These are phyloP conservation scores for Dothistroma pini DNA, from an alignment of 2,329 filamentous ascomycete genomes.

Conservation along the genomic window DNA sequence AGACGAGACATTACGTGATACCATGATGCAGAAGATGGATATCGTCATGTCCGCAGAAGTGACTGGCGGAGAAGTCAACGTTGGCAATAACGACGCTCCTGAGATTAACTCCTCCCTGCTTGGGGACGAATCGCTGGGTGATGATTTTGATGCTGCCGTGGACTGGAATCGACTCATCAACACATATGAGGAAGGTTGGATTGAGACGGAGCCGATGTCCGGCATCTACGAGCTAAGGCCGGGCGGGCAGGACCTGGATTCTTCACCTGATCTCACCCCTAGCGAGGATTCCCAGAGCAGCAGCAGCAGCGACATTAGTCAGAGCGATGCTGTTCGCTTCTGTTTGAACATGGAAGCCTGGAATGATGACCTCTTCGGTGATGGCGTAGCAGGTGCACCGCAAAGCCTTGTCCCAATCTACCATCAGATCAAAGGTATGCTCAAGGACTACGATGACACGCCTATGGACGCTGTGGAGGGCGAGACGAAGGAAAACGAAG, in stretches of 20 bases:
- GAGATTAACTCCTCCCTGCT: background rate
- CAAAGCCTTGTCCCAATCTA: conserved; percentile 23
- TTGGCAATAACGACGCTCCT: background rate
- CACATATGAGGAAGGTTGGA: conserved; percentile 6
- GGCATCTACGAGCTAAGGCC: conserved; percentile 17
- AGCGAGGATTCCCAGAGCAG: conserved; percentile 27
- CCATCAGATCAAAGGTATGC: conserved; percentile 22
- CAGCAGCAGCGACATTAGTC: conserved; percentile 40
- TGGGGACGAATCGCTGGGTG: background rate
- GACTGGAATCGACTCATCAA: background rate
- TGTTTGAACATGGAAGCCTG: conserved; percentile 19
- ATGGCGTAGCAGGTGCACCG: conserved; percentile 16
- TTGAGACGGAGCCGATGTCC: background rate
- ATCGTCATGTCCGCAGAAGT: conserved; percentile 7
- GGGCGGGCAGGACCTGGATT: conserved; percentile 17
- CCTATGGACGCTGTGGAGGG: conserved; percentile 12
- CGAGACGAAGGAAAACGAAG: conserved; percentile 5
- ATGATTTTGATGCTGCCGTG: background rate
- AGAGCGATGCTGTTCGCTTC: conserved; percentile 26
- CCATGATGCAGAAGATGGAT: conserved; percentile 29
- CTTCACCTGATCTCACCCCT: conserved; percentile 31
- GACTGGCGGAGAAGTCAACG: background rate
- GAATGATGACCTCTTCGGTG: conserved; percentile 16
- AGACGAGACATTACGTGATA: conserved; percentile 31
- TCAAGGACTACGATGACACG: conserved; percentile 18